A percentile compares a stretch with the other conserved stretches of the same genome.
Conservation (phyloP, 495 filamentous ascomycete genomes). For the Talaromyces trachyspermus region DNA sequence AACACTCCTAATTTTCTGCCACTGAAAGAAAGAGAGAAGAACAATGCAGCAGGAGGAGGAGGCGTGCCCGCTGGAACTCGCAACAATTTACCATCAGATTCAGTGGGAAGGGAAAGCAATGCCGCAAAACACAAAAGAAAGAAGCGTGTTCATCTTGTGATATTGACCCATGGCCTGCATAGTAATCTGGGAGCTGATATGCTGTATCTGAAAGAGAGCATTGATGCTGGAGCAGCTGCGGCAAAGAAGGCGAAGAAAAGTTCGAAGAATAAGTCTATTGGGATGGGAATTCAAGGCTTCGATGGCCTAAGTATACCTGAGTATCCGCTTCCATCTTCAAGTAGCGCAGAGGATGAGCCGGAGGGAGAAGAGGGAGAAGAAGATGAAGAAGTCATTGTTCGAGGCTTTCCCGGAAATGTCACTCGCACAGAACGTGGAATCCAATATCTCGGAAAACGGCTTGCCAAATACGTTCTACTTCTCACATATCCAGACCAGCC, state of each 20-base stretch:
- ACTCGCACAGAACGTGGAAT: slow-evolving; percentile 89
- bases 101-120: neutral
- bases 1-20: slow-evolving; percentile 75
- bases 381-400: slow-evolving; percentile 86
- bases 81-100: no score
- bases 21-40: slow-evolving; percentile 41
- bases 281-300: no score
- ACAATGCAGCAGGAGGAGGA: no score
- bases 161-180: slow-evolving; percentile 90
- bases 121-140: slow-evolving; percentile 15
- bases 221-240: slow-evolving; percentile 72
- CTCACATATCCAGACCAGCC: slow-evolving; percentile 92
- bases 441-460: slow-evolving; percentile 89
- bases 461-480: slow-evolving; percentile 82
- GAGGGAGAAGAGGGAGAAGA: slow-evolving; percentile 45
- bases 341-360: neutral
- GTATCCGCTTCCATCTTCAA: neutral
- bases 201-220: slow-evolving; percentile 94
- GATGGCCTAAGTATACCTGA: no score
- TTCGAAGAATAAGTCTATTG: no score
- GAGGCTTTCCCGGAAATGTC: slow-evolving; percentile 85
- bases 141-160: slow-evolving; percentile 82
- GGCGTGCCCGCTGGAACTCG: no score
- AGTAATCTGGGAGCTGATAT: slow-evolving; percentile 97
- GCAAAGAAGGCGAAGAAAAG: slow-evolving; percentile 53